Conservation (phyloP, 1,284 basidiomycete species). For the Irpex lacteus region DNA sequence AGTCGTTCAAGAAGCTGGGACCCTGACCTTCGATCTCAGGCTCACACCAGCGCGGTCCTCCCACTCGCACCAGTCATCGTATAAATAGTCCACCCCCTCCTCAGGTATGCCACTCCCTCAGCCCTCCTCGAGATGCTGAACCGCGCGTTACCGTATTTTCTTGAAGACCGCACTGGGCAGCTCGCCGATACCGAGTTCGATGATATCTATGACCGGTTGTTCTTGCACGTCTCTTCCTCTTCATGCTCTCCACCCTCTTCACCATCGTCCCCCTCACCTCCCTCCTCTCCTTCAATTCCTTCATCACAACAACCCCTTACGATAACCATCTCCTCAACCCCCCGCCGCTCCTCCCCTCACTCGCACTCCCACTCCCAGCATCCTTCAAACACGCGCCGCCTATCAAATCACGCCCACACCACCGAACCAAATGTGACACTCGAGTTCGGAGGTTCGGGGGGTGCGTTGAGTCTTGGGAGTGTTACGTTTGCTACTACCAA, state of each 20-base stretch:
- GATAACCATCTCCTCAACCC: constrained; percentile 55
- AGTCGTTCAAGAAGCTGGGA: too few relatives aligned
- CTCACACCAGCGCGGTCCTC: too few relatives aligned
- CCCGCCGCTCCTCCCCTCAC: constrained; percentile 55
- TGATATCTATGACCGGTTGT: constrained; percentile 71
- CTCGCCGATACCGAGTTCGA: constrained; percentile 60
- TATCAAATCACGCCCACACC: constrained; percentile 23
- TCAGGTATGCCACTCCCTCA: neutral
- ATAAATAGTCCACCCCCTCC: neutral
- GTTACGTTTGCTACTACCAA: constrained; percentile 43
- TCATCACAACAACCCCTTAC: neutral
- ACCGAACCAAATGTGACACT: constrained; percentile 49
- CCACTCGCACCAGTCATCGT: neutral
- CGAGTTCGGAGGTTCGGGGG: constrained; percentile 48
- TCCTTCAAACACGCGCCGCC: constrained; percentile 34
- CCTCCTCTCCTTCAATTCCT: neutral
- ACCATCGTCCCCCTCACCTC: neutral
- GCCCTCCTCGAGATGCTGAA: constrained; percentile 22
- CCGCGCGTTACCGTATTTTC: constrained; percentile 46
- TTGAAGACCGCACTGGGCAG: constrained; percentile 67
- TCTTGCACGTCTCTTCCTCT: constrained; percentile 49
- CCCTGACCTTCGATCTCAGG: too few relatives aligned
- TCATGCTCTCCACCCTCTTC: too few relatives aligned
- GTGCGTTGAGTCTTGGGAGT: constrained; percentile 45
- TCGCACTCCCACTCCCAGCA: constrained; percentile 33